Conservation (phyloP, 2,329 filamentous ascomycete genomes). For the Ophidiomyces ophidiicola region DNA sequence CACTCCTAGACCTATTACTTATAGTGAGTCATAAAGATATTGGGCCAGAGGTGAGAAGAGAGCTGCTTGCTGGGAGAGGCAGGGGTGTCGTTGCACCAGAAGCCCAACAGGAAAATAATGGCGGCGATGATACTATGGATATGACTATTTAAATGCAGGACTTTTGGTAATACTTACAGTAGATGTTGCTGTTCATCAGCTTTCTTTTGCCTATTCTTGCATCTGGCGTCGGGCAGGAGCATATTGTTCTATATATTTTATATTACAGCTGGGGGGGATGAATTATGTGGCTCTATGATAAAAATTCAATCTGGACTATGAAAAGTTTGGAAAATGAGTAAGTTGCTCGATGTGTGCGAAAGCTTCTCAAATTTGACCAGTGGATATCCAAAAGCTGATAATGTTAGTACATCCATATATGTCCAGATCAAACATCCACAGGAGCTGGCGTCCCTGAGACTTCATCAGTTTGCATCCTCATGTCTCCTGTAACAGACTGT, state of each 20-base stretch:
- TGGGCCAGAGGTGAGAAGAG: conserved; percentile 78
- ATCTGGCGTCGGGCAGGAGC: not conserved
- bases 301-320: not conserved
- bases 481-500: conserved; percentile 6
- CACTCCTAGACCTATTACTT: conserved; percentile 73
- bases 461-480: conserved; percentile 8
- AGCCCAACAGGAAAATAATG: conserved; percentile 42
- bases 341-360: no score
- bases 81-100: conserved; percentile 53
- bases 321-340: no score
- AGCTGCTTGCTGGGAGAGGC: conserved; percentile 76
- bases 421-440: conserved; percentile 1
- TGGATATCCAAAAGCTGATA: no score
- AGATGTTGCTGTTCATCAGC: conserved; percentile 56
- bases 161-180: no score
- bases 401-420: no score
- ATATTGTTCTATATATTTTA: not conserved
- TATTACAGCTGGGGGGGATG: not conserved
- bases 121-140: conserved; percentile 83
- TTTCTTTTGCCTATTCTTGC: no score
- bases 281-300: not conserved
- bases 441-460: conserved; percentile 3
- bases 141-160: conserved; percentile 35
- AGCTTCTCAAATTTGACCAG: no score
- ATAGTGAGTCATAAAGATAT: conserved; percentile 77